These are phyloP conservation scores for Trypanosoma conorhini DNA, from an alignment of 208 protist species.

Conservation along the genomic window DNA sequence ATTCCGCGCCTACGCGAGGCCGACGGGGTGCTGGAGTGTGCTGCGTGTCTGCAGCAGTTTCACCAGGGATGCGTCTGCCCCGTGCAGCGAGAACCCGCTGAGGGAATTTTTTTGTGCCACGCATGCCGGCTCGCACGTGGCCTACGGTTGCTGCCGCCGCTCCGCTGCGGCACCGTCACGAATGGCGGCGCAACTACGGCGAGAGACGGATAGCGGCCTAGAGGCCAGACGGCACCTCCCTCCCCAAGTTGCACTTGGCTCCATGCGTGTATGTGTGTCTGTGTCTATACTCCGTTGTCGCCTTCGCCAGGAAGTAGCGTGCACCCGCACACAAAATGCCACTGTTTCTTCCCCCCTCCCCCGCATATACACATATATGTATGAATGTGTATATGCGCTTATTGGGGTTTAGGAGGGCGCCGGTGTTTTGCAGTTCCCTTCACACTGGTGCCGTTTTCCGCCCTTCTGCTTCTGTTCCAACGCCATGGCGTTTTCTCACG, in stretches of 20 bases:
- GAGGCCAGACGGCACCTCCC: neutral
- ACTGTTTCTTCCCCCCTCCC: neutral
- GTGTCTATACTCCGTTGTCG: neutral
- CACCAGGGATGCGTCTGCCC: conserved; percentile 78
- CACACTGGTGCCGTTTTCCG: neutral
- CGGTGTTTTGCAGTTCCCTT: neutral
- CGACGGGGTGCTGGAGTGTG: conserved; percentile 79
- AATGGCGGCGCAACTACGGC: neutral
- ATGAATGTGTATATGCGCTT: neutral
- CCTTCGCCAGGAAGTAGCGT: neutral
- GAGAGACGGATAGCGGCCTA: neutral
- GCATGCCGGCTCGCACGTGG: conserved; percentile 52
- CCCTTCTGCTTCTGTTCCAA: neutral
- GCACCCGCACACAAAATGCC: neutral
- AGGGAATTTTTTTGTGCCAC: conserved; percentile 70
- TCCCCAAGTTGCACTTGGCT: neutral
- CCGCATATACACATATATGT: too few species aligned
- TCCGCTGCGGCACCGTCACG: conserved; percentile 3
- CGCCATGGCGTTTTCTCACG: neutral
- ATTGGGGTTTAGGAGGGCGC: neutral
- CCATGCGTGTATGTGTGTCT: conserved; percentile 5
- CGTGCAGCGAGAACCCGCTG: conserved; percentile 51
- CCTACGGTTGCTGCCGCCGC: neutral
- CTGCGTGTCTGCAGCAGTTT: conserved; percentile 66
- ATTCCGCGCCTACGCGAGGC: conserved; percentile 51